Conservation (phyloP, 169 alveolate genomes). For the Cardiosporidium cionae region DNA sequence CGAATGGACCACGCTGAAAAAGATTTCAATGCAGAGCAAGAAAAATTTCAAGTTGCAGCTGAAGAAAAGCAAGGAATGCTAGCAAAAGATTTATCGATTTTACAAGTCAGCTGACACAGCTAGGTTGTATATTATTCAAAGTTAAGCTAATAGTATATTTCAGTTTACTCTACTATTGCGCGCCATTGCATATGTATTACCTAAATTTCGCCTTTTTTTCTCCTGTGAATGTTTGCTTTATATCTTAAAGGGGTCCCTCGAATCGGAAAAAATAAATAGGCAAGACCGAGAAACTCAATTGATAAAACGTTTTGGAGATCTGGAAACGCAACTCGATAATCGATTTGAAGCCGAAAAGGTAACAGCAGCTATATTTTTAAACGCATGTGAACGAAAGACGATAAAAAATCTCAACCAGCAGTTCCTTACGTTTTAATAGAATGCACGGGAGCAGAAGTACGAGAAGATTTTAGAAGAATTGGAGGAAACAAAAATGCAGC, state of each 20-base stretch:
- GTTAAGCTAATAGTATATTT: no score
- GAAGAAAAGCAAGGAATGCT: constrained; percentile 21
- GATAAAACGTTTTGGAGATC: constrained; percentile 28
- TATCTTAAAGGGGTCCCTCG: constrained; percentile 20
- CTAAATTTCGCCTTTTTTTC: not conserved
- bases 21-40: constrained; percentile 25
- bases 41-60: constrained; percentile 3
- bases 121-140: no score
- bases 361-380: not conserved
- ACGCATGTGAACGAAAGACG: not conserved
- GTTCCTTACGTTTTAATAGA: constrained; percentile 1
- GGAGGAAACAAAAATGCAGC: constrained; percentile 15
- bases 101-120: not conserved
- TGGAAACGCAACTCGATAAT: constrained; percentile 18
- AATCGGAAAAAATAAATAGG: constrained; percentile 12
- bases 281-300: constrained; percentile 32
- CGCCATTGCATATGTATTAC: no score
- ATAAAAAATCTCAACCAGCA: no score
- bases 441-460: constrained; percentile 21
- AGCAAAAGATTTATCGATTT: constrained; percentile 12
- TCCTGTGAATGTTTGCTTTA: not conserved
- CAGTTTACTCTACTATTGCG: no score
- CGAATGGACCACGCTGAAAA: constrained; percentile 21
- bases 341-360: constrained; percentile 30
- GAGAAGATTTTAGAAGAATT: constrained; percentile 17